These are phyloP conservation scores for Fusarium heterosporum DNA, from an alignment of 2,329 filamentous ascomycete genomes.

Conservation along the genomic window DNA sequence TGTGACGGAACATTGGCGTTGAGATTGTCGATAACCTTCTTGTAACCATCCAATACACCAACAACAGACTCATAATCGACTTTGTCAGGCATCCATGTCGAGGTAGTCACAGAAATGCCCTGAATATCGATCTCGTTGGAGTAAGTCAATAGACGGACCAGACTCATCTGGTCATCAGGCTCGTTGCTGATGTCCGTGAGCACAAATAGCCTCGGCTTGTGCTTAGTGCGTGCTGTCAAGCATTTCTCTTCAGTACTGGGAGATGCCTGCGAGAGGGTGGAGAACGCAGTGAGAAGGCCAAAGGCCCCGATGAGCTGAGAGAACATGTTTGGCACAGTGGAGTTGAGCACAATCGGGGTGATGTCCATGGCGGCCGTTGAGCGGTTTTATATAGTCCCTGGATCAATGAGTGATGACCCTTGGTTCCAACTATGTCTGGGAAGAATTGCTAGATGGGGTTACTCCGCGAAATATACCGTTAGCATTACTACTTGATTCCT, in stretches of 20 bases:
- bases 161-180: slow-evolving; percentile 58
- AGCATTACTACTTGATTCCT: neutral
- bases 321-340: slow-evolving; percentile 2
- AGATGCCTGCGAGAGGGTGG: neutral
- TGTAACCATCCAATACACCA: slow-evolving; percentile 34
- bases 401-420: neutral
- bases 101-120: slow-evolving; percentile 59
- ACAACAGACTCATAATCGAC: slow-evolving; percentile 48
- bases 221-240: neutral
- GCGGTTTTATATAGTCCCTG: neutral
- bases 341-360: neutral
- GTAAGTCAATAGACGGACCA: slow-evolving; percentile 58
- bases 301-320: slow-evolving; percentile 20
- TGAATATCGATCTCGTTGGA: slow-evolving; percentile 58
- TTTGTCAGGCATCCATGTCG: slow-evolving; percentile 55
- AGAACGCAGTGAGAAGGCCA: neutral
- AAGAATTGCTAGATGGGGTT: neutral
- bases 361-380: neutral
- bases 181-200: slow-evolving; percentile 60
- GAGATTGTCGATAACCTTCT: slow-evolving; percentile 48
- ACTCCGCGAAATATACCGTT: neutral
- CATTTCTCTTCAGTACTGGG: slow-evolving; percentile 3
- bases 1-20: slow-evolving; percentile 8
- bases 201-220: slow-evolving; percentile 53
- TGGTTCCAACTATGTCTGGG: neutral